These are phyloP conservation scores for Penicillium sp. DNA, from an alignment of 2,329 filamentous ascomycete species.

Conservation along the genomic window DNA sequence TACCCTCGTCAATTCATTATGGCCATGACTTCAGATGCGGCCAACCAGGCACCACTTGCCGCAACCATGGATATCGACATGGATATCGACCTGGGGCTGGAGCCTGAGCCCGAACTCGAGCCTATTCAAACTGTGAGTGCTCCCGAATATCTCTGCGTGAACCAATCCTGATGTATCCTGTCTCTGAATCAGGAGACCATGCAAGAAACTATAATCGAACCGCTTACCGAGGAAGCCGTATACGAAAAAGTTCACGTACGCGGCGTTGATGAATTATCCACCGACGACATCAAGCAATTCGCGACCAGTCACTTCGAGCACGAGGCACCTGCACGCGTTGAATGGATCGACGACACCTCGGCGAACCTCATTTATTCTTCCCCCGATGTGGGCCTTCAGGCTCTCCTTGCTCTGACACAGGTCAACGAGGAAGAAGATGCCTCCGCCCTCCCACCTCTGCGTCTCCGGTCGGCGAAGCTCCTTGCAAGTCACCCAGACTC, in stretches of 20 bases:
- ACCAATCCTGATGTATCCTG: conserved; percentile 5
- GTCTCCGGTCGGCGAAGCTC: conserved; percentile 69
- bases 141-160: not conserved
- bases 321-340: conserved; percentile 62
- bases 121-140: conserved; percentile 34
- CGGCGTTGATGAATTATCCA: conserved; percentile 79
- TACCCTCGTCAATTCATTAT: not conserved
- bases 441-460: conserved; percentile 57
- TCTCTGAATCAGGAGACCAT: conserved; percentile 22
- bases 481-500: conserved; percentile 68
- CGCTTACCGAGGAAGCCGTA: conserved; percentile 34
- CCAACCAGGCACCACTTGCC: conserved; percentile 19
- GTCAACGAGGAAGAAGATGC: conserved; percentile 37
- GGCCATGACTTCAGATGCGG: conserved; percentile 9
- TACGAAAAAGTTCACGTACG: conserved; percentile 75
- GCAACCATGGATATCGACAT: conserved; percentile 70
- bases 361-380: conserved; percentile 79
- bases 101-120: conserved; percentile 49
- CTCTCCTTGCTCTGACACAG: conserved; percentile 53
- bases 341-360: conserved; percentile 94
- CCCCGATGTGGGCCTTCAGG: conserved; percentile 54
- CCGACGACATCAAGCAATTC: conserved; percentile 76
- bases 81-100: conserved; percentile 57
- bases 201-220: conserved; percentile 28
- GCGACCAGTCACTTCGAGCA: conserved; percentile 65